These are phyloP conservation scores for Pyrenochaeta sp. DNA, from an alignment of 2,329 filamentous ascomycete genomes.

Conservation along the genomic window DNA sequence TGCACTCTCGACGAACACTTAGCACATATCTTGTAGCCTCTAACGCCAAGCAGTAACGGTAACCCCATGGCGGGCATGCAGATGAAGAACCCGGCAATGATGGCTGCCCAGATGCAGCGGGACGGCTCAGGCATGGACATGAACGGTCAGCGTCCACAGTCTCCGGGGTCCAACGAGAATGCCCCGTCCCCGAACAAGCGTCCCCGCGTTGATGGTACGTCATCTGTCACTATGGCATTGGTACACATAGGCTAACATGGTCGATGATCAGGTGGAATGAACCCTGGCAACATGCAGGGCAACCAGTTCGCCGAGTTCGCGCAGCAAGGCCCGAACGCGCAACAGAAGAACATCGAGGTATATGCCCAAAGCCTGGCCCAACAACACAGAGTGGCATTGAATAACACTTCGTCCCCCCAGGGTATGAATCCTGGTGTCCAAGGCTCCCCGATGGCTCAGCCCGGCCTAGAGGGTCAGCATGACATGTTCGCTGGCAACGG, in stretches of 20 bases:
- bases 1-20: slow-evolving; percentile 41
- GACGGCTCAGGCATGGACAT: slow-evolving; percentile 88
- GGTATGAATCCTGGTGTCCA: slow-evolving; percentile 75
- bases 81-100: slow-evolving; percentile 61
- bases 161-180: slow-evolving; percentile 83
- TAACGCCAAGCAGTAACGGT: slow-evolving; percentile 32
- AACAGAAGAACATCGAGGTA: slow-evolving; percentile 85
- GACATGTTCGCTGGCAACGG: slow-evolving; percentile 48
- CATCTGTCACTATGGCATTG: slow-evolving; percentile 56
- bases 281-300: slow-evolving; percentile 74
- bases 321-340: slow-evolving; percentile 64
- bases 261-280: slow-evolving; percentile 75
- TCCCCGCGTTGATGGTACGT: slow-evolving; percentile 77
- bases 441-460: slow-evolving; percentile 82
- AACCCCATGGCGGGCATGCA: slow-evolving; percentile 71
- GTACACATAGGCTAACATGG: slow-evolving; percentile 60
- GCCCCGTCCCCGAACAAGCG: slow-evolving; percentile 93
- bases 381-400: slow-evolving; percentile 82
- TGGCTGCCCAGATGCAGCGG: slow-evolving; percentile 81
- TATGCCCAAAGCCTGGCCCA: slow-evolving; percentile 86
- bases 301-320: slow-evolving; percentile 76
- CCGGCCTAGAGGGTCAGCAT: slow-evolving; percentile 50
- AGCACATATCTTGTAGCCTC: slow-evolving; percentile 2
- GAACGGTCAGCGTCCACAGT: slow-evolving; percentile 78
- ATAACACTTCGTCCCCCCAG: slow-evolving; percentile 82